Base-by-base conservation (phyloP, 495 filamentous ascomycete genomes). In the Daldinia loculata region DNA sequence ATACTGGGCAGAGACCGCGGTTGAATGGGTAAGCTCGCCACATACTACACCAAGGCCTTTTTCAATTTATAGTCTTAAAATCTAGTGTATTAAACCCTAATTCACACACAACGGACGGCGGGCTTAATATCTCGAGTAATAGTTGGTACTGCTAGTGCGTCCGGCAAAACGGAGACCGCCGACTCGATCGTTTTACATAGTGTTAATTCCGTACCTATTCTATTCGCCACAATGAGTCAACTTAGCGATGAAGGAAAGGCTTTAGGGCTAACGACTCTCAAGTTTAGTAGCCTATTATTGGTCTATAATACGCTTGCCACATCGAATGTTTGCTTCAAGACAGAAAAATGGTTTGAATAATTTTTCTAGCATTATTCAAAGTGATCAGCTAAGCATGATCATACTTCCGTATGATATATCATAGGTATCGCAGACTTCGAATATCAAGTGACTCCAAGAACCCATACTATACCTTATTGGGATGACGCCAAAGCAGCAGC, bases 381-480 rank as follows among this genome's bases (percentile, higher is more conserved):
- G 45, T 27, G 29, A 53, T 22, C 22, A 48, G 24, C 43, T 22
- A 45, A 59, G 19, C 55, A 53, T 57, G 50, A 61, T 68, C 56
- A 61, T 64, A 43, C 17, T 56, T 56, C 27, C 51, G 59, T 43
- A 24, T 65, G 41, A 32, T 32, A 32, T 32, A 32, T 32, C 29
- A 56, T 60, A n/a, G n/a, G n/a, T n/a, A 61, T 64, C 48, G 56
- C 70, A 72, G 70, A 22, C 55, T 45, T 63, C 15, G 22, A 53
- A 61, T 55, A 66, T 73, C 70, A 73, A 73, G 70, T 69, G 70
- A 73, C 70, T 41, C 61, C 7, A 60, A 34, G 22, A 73, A 27
- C 30, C n/a, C 34, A 55, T 48, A 66, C 66, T 68, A 69, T 58
- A 27, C 70, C 70, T 59, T 53, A 69, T 69, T 52, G 38, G 56